phyloP scores from a whole-genome alignment of 2,329 filamentous ascomycete genomes.

The Colletotrichum phormii region DNA sequence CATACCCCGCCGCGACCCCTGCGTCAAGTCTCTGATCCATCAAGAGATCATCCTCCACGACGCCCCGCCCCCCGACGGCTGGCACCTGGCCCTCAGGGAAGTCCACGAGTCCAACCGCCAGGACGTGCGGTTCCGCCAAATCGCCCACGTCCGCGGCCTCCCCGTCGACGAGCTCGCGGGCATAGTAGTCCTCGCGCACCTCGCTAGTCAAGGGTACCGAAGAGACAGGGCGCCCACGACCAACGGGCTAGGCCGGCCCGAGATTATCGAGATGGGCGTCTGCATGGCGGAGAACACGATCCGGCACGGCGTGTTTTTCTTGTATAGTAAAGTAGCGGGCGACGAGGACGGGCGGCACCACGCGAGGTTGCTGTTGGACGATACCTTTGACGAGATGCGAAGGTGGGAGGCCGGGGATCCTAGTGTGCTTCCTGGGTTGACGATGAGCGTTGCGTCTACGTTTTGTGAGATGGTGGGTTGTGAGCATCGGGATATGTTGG shows the following conservation, averaged over 20 bases:
- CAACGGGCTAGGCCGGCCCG: slow-evolving; percentile 6
- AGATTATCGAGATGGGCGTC: slow-evolving; percentile 33
- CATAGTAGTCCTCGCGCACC: slow-evolving; percentile 22
- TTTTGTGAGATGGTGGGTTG: slow-evolving; percentile 24
- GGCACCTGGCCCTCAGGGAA: slow-evolving; percentile 27
- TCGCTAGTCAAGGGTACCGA: slow-evolving; percentile 33
- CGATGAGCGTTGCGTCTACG: slow-evolving; percentile 28
- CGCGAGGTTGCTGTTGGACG: slow-evolving; percentile 30
- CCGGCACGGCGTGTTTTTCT: slow-evolving; percentile 35
- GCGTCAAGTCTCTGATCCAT: slow-evolving; percentile 33
- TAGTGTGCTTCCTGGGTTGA: slow-evolving; percentile 30
- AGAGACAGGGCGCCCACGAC: slow-evolving; percentile 13
- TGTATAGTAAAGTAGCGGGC: slow-evolving; percentile 19
- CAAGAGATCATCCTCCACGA: slow-evolving; percentile 30
- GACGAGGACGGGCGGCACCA: slow-evolving; percentile 22
- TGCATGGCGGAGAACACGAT: slow-evolving; percentile 34
- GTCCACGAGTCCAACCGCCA: slow-evolving; percentile 25
- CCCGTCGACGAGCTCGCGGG: slow-evolving; percentile 22
- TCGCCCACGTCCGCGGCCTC: slow-evolving; percentile 13
- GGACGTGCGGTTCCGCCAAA: slow-evolving; percentile 27
- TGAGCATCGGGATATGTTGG: slow-evolving; percentile 15
- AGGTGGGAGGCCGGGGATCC: slow-evolving; percentile 33
- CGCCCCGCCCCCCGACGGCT: slow-evolving; percentile 24
- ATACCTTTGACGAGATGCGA: slow-evolving; percentile 34
- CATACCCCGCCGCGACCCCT: slow-evolving; percentile 15